These are phyloP conservation scores for Ogataea ganodermae DNA, from an alignment of 805 yeast species.

Conservation along the genomic window DNA sequence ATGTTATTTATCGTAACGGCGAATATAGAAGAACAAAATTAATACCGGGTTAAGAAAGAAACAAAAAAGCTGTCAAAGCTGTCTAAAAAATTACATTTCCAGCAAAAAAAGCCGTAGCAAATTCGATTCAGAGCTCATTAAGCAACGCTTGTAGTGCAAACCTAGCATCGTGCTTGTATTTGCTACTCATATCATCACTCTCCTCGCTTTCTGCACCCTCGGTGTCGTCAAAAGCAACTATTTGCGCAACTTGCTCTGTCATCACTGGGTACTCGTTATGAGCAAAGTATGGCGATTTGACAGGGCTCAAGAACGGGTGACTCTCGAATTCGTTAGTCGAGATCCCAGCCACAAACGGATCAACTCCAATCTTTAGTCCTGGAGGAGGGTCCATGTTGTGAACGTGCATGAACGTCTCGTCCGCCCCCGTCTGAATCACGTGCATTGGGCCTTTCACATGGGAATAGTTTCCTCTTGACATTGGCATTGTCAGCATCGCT, in stretches of 20 bases:
- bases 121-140: constrained; percentile 20
- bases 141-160: constrained; percentile 31
- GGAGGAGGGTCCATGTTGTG: constrained; percentile 21
- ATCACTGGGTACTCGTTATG: constrained; percentile 6
- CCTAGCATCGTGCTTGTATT: constrained; percentile 27
- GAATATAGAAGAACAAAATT: no score
- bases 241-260: constrained; percentile 7
- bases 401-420: constrained; percentile 7
- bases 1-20: no score
- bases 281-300: constrained; percentile 15
- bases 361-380: constrained; percentile 30
- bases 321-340: constrained; percentile 31
- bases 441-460: constrained; percentile 6
- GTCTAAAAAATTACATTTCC: background rate
- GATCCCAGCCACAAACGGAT: constrained; percentile 33
- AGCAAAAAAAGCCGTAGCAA: background rate
- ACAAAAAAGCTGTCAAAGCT: background rate
- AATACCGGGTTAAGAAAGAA: no score
- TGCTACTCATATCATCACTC: constrained; percentile 1
- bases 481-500: constrained; percentile 7
- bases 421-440: constrained; percentile 4
- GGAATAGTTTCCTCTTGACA: constrained; percentile 2
- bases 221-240: constrained; percentile 11
- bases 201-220: constrained; percentile 7
- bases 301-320: constrained; percentile 15